These are phyloP conservation scores for Botryotinia narcissicola DNA, from an alignment of 2,329 filamentous ascomycete species.

Conservation along the genomic window DNA sequence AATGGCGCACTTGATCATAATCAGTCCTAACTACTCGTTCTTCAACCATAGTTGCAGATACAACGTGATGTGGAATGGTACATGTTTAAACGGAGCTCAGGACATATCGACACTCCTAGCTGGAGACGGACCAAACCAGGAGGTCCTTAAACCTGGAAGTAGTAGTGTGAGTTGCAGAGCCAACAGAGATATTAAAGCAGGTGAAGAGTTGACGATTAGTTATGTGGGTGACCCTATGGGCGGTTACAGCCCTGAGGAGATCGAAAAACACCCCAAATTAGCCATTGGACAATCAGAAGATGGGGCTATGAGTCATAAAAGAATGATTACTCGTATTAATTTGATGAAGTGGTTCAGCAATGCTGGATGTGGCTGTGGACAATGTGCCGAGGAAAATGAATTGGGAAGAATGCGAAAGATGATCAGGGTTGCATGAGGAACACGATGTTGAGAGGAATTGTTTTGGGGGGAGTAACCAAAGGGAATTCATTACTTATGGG, in stretches of 20 bases:
- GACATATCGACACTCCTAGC: slow-evolving; percentile 19
- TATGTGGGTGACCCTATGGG: slow-evolving; percentile 33
- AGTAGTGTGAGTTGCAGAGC: slow-evolving; percentile 29
- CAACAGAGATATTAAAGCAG: slow-evolving; percentile 28
- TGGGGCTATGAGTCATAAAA: slow-evolving; percentile 10
- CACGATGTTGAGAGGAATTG: neutral
- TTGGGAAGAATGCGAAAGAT: neutral
- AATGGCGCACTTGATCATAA: slow-evolving; percentile 17
- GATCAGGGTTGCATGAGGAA: neutral
- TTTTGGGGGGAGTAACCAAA: neutral
- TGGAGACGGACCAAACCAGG: slow-evolving; percentile 10
- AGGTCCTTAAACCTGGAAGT: slow-evolving; percentile 27
- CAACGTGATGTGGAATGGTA: slow-evolving; percentile 33
- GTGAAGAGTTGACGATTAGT: slow-evolving; percentile 35
- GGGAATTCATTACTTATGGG: neutral
- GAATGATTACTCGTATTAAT: slow-evolving; percentile 22
- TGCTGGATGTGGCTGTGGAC: slow-evolving; percentile 29
- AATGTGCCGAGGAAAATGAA: neutral
- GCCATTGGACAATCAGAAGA: neutral
- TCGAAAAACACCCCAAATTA: neutral
- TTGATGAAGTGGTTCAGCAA: slow-evolving; percentile 33
- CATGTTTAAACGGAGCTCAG: slow-evolving; percentile 12
- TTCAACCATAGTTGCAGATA: slow-evolving; percentile 36
- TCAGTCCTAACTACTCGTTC: slow-evolving; percentile 35
- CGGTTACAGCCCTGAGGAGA: neutral